These are phyloP conservation scores for Chimonanthus praecox DNA, from an alignment of 164 flowering plant genomes.

Conservation along the genomic window DNA sequence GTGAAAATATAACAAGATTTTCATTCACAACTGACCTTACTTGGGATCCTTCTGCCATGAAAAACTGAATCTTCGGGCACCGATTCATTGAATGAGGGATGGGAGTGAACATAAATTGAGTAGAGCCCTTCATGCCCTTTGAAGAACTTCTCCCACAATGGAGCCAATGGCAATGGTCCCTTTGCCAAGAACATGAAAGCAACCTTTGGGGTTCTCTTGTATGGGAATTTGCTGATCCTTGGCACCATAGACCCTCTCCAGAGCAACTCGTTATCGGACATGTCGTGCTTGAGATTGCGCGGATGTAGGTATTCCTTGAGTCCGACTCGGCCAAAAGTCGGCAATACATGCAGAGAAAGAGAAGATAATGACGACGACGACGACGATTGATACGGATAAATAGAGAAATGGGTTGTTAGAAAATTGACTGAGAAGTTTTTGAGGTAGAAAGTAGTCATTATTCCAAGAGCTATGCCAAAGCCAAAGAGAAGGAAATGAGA, in stretches of 20 bases:
- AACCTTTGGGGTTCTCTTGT: slow-evolving; percentile 35
- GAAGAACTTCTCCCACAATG: slow-evolving; percentile 61
- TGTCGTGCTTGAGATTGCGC: slow-evolving; percentile 28
- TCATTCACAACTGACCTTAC: slow-evolving; percentile 35
- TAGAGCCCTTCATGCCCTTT: slow-evolving; percentile 42
- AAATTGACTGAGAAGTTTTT: not conserved
- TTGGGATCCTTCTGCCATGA: slow-evolving; percentile 46
- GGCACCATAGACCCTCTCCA: slow-evolving; percentile 58
- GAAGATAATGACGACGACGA: slow-evolving; percentile 1
- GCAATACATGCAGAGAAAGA: not conserved
- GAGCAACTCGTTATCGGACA: slow-evolving; percentile 45
- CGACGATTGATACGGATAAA: not conserved
- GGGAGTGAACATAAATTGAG: slow-evolving; percentile 51
- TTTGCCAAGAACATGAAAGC: slow-evolving; percentile 57
- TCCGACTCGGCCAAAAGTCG: slow-evolving; percentile 9
- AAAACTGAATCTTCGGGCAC: slow-evolving; percentile 37
- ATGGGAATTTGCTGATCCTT: slow-evolving; percentile 20
- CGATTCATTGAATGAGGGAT: slow-evolving; percentile 39
- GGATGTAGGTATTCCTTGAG: slow-evolving; percentile 24
- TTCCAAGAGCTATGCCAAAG: slow-evolving; percentile 10
- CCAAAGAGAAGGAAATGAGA: slow-evolving; percentile 6
- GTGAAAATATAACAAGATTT: not conserved
- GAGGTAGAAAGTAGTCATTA: slow-evolving; percentile 2
- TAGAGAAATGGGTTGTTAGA: slow-evolving; percentile 18
- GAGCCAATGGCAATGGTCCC: slow-evolving; percentile 39